Conservation (phyloP, 768 basidiomycete genomes). For the Udeniomyces megalosporus region DNA sequence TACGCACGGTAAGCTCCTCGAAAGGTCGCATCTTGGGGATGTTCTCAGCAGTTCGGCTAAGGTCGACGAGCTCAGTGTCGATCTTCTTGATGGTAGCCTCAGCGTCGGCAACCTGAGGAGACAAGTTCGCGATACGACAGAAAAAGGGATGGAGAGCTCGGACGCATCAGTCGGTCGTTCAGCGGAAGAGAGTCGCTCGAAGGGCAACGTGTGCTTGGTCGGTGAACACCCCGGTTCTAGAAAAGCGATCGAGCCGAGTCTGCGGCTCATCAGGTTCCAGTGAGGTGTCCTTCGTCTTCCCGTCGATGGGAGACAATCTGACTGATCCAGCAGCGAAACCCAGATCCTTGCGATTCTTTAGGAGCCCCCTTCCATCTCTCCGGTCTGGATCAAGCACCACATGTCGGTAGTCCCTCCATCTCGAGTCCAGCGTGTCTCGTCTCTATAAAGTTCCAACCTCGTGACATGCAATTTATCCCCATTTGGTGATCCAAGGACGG, state of each 20-base stretch:
- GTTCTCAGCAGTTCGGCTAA: conserved; percentile 85
- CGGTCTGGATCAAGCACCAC: too few species aligned
- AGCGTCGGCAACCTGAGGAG: conserved; percentile 60
- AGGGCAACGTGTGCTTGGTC: neutral
- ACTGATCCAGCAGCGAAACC: too few species aligned
- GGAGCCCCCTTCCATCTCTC: too few species aligned
- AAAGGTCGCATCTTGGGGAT: conserved; percentile 95
- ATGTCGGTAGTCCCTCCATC: too few species aligned
- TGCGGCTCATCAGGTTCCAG: neutral
- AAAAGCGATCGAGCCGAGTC: neutral
- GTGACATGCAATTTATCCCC: too few species aligned
- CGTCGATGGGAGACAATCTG: too few species aligned
- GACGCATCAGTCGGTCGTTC: too few species aligned
- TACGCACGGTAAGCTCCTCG: conserved; percentile 82
- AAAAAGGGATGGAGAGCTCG: neutral
- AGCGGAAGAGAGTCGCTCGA: neutral
- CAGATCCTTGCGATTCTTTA: too few species aligned
- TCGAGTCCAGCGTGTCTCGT: too few species aligned
- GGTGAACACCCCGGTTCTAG: neutral
- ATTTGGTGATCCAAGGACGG: neutral
- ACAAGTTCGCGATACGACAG: neutral
- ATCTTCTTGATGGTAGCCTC: conserved; percentile 80
- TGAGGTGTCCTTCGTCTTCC: neutral
- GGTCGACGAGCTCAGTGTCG: conserved; percentile 72
- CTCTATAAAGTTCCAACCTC: too few species aligned